These are phyloP conservation scores for Priceomyces haplophilus DNA, from an alignment of 805 yeast genomes.

Conservation along the genomic window DNA sequence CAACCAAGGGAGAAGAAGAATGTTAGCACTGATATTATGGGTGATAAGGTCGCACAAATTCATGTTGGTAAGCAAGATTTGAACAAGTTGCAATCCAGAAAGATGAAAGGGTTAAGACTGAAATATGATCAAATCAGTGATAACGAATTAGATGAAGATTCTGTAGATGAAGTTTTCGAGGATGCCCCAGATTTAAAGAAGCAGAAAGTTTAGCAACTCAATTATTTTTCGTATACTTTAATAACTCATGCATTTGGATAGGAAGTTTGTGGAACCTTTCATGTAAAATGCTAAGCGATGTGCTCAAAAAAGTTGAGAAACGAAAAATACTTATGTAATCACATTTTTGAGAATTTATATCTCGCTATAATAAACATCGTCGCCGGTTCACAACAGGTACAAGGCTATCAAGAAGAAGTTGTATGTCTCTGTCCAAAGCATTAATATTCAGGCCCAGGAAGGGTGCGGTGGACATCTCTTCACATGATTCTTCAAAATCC, in stretches of 20 bases:
- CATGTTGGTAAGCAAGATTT: constrained; percentile 96
- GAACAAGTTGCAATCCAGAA: constrained; percentile 86
- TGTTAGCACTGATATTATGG: constrained; percentile 80
- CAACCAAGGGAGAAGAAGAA: constrained; percentile 85
- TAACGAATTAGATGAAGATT: constrained; percentile 45
- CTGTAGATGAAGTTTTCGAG: constrained; percentile 24
- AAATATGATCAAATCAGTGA: constrained; percentile 75
- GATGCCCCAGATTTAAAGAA: constrained; percentile 29
- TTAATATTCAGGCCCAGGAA: constrained; percentile 16
- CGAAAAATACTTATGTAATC: constrained; percentile 3
- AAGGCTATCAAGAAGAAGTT: background rate
- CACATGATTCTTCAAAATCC: constrained; percentile 1
- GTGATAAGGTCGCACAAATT: constrained; percentile 94
- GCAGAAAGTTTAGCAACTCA: constrained; percentile 23
- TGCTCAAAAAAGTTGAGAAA: too few relatives aligned
- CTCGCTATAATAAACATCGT: background rate
- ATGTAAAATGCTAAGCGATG: background rate
- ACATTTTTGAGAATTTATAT: constrained; percentile 1
- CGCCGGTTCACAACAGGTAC: background rate
- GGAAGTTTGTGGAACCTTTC: too few relatives aligned
- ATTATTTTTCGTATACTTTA: background rate
- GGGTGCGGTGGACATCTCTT: constrained; percentile 2
- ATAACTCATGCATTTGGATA: background rate
- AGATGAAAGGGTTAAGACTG: constrained; percentile 96
- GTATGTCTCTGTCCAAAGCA: constrained; percentile 10